Evolutionary conservation across 768 basidiomycete genomes (phyloP), one percentile per base, ranked within the genome.

Genomic region (Amanita polypyramis): DNA sequence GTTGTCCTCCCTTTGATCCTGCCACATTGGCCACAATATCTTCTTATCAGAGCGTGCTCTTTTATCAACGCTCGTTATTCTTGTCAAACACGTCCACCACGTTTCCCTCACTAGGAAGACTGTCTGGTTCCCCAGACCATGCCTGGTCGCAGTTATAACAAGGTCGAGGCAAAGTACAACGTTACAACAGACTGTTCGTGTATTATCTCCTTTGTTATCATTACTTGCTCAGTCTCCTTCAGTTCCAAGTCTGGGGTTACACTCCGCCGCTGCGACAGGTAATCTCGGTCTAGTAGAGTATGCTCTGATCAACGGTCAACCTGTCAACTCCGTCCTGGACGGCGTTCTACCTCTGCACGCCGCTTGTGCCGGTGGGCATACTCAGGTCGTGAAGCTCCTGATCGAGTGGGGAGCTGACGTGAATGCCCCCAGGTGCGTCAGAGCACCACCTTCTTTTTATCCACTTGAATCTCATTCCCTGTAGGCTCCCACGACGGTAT

Each of bases 381-480:
- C 86, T 48, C 76, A 82, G 49, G 87, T 97, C 37, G 92, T 98
- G 34, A 77, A 80, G 57, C 73, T 94, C 54, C 69, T 99, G 39
- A 85, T 99, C 58, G 90, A 96, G 52, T 71, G 81, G 50, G 95
- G 96, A 17, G 96, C 96, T n/a, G 96, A 99, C 61, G 95, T 97
- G 25, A 98, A 98, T 65, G 93, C 93, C 3, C 85, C 91, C 45
- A 80, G 94, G 87, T 88, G 45, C 51, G 76, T 62, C 56, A 37
- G 53, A 19, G 12, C 52, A 43, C 34, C 33, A 1, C 47, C 48
- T 40, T 49, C n/a, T 44, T 45, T 33, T 47, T 54, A 51, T 17
- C 46, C 23, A 53, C 51, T 50, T 42, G 44, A 41, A 43, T 41
- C 45, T 47, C 35, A 47, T 45, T 30, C 35, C 51, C 47, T 32